Percentiles rank a stretch among this genome's conserved stretches.
Evolutionary conservation across 768 basidiomycete genomes (phyloP).

Genomic region (Boletus vermiculosoides): DNA sequence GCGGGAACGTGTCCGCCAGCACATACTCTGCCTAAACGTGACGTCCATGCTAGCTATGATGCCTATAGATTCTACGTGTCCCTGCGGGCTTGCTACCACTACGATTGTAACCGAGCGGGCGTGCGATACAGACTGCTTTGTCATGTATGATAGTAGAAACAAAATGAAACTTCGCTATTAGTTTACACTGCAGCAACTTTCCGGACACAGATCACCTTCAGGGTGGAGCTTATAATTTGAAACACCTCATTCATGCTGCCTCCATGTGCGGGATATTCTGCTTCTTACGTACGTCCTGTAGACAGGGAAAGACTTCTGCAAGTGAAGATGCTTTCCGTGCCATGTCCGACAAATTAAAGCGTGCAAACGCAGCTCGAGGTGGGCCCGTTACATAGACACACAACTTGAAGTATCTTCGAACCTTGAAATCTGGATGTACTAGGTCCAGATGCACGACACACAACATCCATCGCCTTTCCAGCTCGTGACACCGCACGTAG

Average conservation of each 20-base stretch:
- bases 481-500: conserved; percentile 4
- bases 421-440: conserved; percentile 2
- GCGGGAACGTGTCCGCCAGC: conserved; percentile 89
- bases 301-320: conserved; percentile 1
- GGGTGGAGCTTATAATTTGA: background rate
- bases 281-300: conserved; percentile 31
- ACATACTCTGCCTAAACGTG: conserved; percentile 66
- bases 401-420: background rate
- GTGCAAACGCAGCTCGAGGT: conserved; percentile 63
- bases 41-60: conserved; percentile 1
- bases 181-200: background rate
- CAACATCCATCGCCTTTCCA: conserved; percentile 23
- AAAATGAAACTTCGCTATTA: conserved; percentile 4
- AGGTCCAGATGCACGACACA: conserved; percentile 68
- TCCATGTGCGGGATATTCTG: conserved; percentile 75
- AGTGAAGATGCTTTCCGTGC: conserved; percentile 19
- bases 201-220: background rate
- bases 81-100: background rate
- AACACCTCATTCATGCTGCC: background rate
- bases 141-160: conserved; percentile 12
- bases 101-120: conserved; percentile 12
- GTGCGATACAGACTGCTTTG: conserved; percentile 18
- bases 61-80: conserved; percentile 18
- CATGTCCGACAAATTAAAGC: conserved; percentile 38
- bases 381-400: background rate